Evolutionary conservation across 1,139 yeast genomes (phyloP).

Genomic region (Suhomyces guaymorum): DNA sequence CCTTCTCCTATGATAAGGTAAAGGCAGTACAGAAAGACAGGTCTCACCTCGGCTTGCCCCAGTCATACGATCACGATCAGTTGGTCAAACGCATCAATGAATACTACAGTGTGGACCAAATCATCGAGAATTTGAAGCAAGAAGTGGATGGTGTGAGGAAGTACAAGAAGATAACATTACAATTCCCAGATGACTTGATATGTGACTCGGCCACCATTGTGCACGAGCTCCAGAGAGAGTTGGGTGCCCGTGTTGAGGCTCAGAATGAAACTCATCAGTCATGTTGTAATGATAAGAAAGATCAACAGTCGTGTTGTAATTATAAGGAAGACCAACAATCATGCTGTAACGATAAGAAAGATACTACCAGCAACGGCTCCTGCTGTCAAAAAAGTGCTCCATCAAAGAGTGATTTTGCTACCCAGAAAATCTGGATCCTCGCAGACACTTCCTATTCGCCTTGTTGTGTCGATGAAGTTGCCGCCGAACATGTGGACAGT

Average conservation of each 20-base stretch:
- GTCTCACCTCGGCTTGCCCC: constrained; percentile 33
- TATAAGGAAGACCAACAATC: too few species aligned
- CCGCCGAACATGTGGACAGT: constrained; percentile 88
- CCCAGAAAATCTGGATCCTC: constrained; percentile 60
- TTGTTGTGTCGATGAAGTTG: constrained; percentile 96
- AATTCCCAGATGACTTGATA: constrained; percentile 82
- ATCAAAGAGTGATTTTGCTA: background rate
- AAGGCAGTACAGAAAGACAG: constrained; percentile 17
- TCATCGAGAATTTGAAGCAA: constrained; percentile 38
- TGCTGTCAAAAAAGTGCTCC: background rate
- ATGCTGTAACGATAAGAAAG: too few species aligned
- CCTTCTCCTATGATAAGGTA: constrained; percentile 46
- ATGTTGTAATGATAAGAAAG: too few species aligned
- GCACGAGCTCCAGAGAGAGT: constrained; percentile 42
- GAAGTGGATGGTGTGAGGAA: constrained; percentile 23
- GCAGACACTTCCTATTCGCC: constrained; percentile 97
- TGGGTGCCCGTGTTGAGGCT: constrained; percentile 15
- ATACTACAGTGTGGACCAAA: constrained; percentile 54
- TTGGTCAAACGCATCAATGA: constrained; percentile 36
- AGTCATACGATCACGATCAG: constrained; percentile 24
- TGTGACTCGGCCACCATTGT: constrained; percentile 77
- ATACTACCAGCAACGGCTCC: background rate
- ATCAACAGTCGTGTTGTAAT: too few species aligned
- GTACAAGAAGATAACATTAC: constrained; percentile 67
- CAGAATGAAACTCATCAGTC: too few species aligned